Percentiles rank a stretch among this genome's conserved stretches.
phyloP scores from a whole-genome alignment of 1,284 basidiomycete genomes.

The Leccinum pachyderme region DNA sequence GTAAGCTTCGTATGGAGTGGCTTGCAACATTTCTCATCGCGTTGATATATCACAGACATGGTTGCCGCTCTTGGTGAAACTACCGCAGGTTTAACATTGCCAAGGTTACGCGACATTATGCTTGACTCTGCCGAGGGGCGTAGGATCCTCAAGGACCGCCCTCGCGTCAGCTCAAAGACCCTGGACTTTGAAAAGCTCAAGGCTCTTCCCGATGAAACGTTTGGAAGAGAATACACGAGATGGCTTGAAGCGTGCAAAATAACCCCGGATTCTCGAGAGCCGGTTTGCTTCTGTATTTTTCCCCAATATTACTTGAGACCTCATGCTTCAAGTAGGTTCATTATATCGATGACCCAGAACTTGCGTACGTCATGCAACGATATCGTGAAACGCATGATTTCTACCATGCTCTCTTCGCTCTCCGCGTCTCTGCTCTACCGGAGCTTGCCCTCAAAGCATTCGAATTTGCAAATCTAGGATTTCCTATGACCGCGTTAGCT shows the following conservation, averaged over 20 bases:
- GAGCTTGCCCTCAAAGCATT: slow-evolving; percentile 97
- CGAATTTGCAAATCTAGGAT: slow-evolving; percentile 89
- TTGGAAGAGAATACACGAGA: slow-evolving; percentile 85
- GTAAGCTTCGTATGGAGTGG: slow-evolving; percentile 44
- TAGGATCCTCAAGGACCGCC: slow-evolving; percentile 79
- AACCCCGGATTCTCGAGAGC: slow-evolving; percentile 93
- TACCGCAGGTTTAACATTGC: slow-evolving; percentile 81
- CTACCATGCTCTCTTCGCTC: slow-evolving; percentile 86
- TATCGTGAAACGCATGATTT: slow-evolving; percentile 98
- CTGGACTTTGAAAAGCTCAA: slow-evolving; percentile 73
- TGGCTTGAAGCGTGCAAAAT: slow-evolving; percentile 91
- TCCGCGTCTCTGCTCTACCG: slow-evolving; percentile 88
- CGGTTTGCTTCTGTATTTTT: slow-evolving; percentile 51
- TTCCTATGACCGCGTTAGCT: slow-evolving; percentile 87
- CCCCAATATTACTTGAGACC: background rate
- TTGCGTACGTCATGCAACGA: slow-evolving; percentile 96
- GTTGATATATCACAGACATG: slow-evolving; percentile 63
- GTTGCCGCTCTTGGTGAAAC: slow-evolving; percentile 91
- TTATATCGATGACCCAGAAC: slow-evolving; percentile 90
- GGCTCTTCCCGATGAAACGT: slow-evolving; percentile 73
- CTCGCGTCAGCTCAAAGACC: slow-evolving; percentile 77
- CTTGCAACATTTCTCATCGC: background rate
- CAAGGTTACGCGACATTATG: slow-evolving; percentile 79
- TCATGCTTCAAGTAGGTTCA: slow-evolving; percentile 60
- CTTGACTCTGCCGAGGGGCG: slow-evolving; percentile 78